Evolutionary conservation across 2,329 filamentous ascomycete genomes (phyloP), one percentile per base, ranked within the genome.

Genomic region (Ceratocystiopsis sp.): DNA sequence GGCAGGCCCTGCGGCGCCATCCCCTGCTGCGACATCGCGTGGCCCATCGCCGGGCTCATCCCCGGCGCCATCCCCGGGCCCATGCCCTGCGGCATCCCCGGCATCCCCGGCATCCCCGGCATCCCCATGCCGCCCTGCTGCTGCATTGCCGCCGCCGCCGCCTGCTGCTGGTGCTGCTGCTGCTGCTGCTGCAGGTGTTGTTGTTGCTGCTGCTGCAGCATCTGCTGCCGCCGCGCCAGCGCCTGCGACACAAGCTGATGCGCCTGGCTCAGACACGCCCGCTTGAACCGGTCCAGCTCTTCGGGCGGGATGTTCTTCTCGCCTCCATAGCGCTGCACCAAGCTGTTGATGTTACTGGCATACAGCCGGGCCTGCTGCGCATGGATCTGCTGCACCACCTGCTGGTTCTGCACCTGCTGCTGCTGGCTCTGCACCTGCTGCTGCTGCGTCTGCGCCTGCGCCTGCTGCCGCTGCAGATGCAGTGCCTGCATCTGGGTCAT

Each of bases 241-340:
- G 21, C 16, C 2, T 40, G 15, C 4, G 21, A 11, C 13, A 49
- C 44, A 0, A 38, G 3, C 14, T 36, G 36, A n/a, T 47, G 46
- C 1, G 49, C 49, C 29, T 49, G 49, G 12, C 15, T 13, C 4
- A 59, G 37, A 25, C 68, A 71, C 2, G 51, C 49, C 16, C 57
- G 52, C 53, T 67, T 71, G 25, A 72, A 63, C 32, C 59, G 61
- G 0, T 67, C 61, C 25, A 66, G 45, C 2, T 60, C 42, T 0
- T 73, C 69, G 0, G 51, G 57, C 0, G 71, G 70, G 4, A 74
- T 64, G 29, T 63, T 61, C 18, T 65, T 61, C 5, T 54, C 44
- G 0, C 62, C 61, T 12, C 66, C 66, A 43, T 58, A 67, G 16
- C 61, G 62, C 2, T 51, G 50, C 0, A 56, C 54, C 3, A 64